phyloP scores from a whole-genome alignment of 2,329 filamentous ascomycete genomes.

The Anisogramma anomala region DNA sequence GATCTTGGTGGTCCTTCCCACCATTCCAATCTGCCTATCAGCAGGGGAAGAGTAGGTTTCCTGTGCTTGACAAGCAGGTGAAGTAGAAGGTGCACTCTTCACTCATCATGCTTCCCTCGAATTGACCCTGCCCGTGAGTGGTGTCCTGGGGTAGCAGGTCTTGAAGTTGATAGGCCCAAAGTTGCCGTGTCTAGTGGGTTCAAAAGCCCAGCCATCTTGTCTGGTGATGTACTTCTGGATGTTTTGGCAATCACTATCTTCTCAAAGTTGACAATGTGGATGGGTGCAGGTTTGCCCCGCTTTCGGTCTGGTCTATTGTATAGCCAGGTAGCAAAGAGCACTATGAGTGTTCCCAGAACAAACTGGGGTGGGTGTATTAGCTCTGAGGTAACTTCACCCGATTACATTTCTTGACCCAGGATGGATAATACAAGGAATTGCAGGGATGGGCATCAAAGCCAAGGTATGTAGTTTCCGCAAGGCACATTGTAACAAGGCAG shows the following conservation, averaged over 20 bases:
- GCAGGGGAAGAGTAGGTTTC: too few species aligned
- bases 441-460: too few species aligned
- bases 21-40: too few species aligned
- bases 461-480: too few species aligned
- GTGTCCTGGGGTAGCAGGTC: slow-evolving; percentile 33
- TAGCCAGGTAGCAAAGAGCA: slow-evolving; percentile 72
- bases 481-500: too few species aligned
- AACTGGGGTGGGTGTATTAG: slow-evolving; percentile 52
- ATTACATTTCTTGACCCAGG: too few species aligned
- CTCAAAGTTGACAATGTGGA: slow-evolving; percentile 63
- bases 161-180: slow-evolving; percentile 32
- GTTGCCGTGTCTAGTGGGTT: slow-evolving; percentile 31
- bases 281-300: slow-evolving; percentile 50
- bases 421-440: too few species aligned
- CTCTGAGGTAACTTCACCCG: too few species aligned
- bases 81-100: too few species aligned
- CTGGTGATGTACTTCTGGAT: slow-evolving; percentile 20
- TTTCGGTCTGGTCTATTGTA: slow-evolving; percentile 60
- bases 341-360: slow-evolving; percentile 64
- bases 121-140: slow-evolving; percentile 26
- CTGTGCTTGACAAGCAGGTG: too few species aligned
- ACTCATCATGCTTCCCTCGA: slow-evolving; percentile 29
- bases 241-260: slow-evolving; percentile 55
- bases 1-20: too few species aligned
- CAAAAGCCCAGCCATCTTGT: slow-evolving; percentile 23